phyloP scores from a whole-genome alignment of 352 stramenopile genomes.

The Phytophthora hybrid region DNA sequence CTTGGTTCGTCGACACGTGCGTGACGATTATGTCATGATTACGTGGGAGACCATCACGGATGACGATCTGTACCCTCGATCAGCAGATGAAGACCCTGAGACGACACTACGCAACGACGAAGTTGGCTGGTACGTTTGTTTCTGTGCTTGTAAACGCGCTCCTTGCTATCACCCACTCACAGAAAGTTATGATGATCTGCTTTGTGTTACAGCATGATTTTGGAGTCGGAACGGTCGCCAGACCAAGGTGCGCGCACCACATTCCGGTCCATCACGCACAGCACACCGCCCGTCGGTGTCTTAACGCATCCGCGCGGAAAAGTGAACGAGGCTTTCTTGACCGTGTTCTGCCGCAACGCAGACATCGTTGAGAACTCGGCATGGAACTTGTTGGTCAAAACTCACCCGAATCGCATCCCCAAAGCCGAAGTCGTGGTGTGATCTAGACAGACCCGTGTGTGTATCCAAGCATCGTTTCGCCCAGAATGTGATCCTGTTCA shows the following conservation, averaged over 20 bases:
- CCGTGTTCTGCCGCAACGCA: constrained; percentile 77
- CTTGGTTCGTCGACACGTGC: constrained; percentile 65
- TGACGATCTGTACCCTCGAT: constrained; percentile 70
- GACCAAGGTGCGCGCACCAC: constrained; percentile 64
- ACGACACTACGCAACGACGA: constrained; percentile 78
- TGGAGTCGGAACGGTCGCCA: constrained; percentile 62
- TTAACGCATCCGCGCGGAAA: constrained; percentile 75
- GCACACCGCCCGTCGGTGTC: constrained; percentile 66
- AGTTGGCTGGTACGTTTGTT: constrained; percentile 71
- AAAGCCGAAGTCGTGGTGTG: constrained; percentile 42
- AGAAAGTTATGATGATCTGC: background rate
- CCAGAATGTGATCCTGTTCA: background rate
- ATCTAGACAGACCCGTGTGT: constrained; percentile 5
- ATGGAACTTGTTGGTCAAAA: constrained; percentile 65
- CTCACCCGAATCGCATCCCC: constrained; percentile 46
- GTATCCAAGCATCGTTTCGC: background rate
- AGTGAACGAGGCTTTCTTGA: constrained; percentile 85
- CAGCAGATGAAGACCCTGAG: constrained; percentile 53
- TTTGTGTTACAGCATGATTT: constrained; percentile 54
- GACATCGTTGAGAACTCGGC: constrained; percentile 77
- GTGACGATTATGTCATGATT: constrained; percentile 67
- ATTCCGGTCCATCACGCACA: constrained; percentile 77
- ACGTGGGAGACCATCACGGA: constrained; percentile 74
- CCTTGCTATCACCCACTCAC: background rate
- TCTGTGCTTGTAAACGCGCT: constrained; percentile 8